Evolutionary conservation across 768 basidiomycete genomes (phyloP).

Genomic region (Tephrocybe sp.): DNA sequence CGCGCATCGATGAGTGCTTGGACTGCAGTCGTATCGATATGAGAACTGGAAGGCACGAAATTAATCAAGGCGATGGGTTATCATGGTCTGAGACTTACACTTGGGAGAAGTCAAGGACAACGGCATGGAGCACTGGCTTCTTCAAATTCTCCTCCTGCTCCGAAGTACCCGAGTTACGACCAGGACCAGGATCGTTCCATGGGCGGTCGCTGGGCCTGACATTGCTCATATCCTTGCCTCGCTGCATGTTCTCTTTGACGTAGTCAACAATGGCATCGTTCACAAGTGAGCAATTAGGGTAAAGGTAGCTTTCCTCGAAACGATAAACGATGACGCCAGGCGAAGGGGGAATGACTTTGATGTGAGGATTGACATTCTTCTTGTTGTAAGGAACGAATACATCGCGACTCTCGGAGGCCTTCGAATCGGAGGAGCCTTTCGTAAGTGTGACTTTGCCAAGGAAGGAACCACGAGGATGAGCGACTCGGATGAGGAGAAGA

Average conservation of each 20-base stretch:
- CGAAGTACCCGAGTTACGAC: conserved; percentile 40
- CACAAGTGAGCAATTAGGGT: conserved; percentile 71
- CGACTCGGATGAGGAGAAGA: conserved; percentile 83
- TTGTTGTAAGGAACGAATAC: conserved; percentile 79
- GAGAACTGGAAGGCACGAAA: conserved; percentile 46
- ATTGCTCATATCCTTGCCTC: conserved; percentile 71
- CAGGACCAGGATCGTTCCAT: conserved; percentile 93
- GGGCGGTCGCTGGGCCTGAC: conserved; percentile 72
- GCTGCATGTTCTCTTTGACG: conserved; percentile 74
- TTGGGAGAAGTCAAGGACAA: conserved; percentile 88
- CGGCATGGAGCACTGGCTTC: conserved; percentile 74
- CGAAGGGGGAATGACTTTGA: conserved; percentile 75
- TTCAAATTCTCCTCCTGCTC: conserved; percentile 50
- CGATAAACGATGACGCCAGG: conserved; percentile 92
- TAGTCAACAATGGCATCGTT: conserved; percentile 79
- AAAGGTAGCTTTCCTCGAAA: conserved; percentile 87
- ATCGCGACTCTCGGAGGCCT: conserved; percentile 49
- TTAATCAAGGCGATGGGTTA: background rate
- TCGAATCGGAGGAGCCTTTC: conserved; percentile 32
- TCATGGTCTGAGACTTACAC: conserved; percentile 43
- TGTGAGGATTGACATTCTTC: conserved; percentile 61
- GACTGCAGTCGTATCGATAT: conserved; percentile 89
- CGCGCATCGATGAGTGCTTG: conserved; percentile 92
- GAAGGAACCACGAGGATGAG: conserved; percentile 88
- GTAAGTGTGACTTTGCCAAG: conserved; percentile 79